phyloP scores from a whole-genome alignment of 2,329 filamentous ascomycete species.

The Xylaria sp. region DNA sequence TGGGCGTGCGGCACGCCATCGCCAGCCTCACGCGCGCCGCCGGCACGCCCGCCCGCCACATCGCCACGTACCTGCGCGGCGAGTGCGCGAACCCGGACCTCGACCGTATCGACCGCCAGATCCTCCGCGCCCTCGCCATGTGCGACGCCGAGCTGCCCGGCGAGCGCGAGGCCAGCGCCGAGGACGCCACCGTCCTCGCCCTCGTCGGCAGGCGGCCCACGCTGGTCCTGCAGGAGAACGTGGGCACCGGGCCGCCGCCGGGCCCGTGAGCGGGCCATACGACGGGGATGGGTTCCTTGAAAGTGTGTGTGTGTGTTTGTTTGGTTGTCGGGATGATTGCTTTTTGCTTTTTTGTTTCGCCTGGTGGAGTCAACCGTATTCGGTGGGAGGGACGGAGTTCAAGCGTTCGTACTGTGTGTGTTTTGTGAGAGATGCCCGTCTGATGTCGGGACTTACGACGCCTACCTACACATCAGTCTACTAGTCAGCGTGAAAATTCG shows the following conservation, averaged over 20 bases:
- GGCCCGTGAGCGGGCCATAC: no score
- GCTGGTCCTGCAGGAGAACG: constrained; percentile 21
- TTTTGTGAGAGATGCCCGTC: no score
- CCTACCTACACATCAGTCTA: no score
- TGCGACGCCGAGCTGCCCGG: constrained; percentile 29
- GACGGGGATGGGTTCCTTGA: constrained; percentile 1
- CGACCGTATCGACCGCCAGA: constrained; percentile 34
- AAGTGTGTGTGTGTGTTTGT: no score
- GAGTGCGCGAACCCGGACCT: constrained; percentile 29
- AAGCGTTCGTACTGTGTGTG: no score
- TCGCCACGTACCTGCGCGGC: constrained; percentile 34
- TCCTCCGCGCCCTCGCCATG: constrained; percentile 34
- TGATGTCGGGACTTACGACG: no score
- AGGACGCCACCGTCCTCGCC: constrained; percentile 26
- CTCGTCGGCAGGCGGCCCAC: constrained; percentile 31
- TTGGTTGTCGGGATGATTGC: no score
- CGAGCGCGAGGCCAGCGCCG: constrained; percentile 14
- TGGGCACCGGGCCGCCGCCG: neutral
- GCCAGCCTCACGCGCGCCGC: constrained; percentile 30
- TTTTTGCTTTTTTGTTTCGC: no score
- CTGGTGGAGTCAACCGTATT: no score
- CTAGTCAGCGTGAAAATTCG: no score
- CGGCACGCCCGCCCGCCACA: constrained; percentile 31
- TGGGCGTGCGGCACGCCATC: constrained; percentile 32
- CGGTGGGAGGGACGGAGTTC: no score